phyloP scores from a whole-genome alignment of 2,329 filamentous ascomycete species.

The Talaromyces islandicus region DNA sequence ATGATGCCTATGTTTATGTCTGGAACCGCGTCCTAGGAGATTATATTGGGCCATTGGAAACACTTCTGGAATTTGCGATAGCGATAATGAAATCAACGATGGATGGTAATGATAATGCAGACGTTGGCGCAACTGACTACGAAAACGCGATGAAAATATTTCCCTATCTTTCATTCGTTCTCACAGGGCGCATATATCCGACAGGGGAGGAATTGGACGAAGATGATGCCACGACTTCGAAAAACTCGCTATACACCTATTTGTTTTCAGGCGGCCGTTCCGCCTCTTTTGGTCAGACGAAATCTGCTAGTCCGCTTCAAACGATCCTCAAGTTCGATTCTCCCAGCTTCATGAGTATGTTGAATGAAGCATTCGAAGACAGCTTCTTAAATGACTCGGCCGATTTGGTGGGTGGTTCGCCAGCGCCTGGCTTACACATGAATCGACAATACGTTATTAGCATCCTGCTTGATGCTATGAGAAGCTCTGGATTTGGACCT shows the following conservation, averaged over 20 bases:
- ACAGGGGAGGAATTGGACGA: slow-evolving; percentile 71
- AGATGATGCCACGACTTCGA: slow-evolving; percentile 66
- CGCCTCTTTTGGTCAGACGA: slow-evolving; percentile 49
- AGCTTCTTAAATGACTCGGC: slow-evolving; percentile 80
- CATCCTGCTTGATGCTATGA: slow-evolving; percentile 88
- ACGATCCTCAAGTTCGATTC: slow-evolving; percentile 84
- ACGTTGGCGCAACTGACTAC: slow-evolving; percentile 48
- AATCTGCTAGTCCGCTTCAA: slow-evolving; percentile 77
- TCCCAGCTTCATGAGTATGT: slow-evolving; percentile 83
- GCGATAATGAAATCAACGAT: slow-evolving; percentile 15
- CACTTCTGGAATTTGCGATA: slow-evolving; percentile 56
- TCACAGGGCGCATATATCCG: slow-evolving; percentile 89
- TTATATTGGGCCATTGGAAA: slow-evolving; percentile 83
- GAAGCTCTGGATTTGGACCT: slow-evolving; percentile 59
- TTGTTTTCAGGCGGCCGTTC: slow-evolving; percentile 71
- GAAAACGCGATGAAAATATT: slow-evolving; percentile 81
- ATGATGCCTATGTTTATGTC: slow-evolving; percentile 92
- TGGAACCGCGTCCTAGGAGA: slow-evolving; percentile 90
- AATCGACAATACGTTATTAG: slow-evolving; percentile 90
- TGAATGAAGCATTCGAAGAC: slow-evolving; percentile 98
- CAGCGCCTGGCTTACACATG: slow-evolving; percentile 57
- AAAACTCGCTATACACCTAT: slow-evolving; percentile 86
- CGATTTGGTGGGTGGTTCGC: slow-evolving; percentile 37
- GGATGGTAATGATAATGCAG: slow-evolving; percentile 42
- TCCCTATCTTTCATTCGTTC: slow-evolving; percentile 83